Conservation (phyloP, 768 basidiomycete genomes). For the Termitomyces sp. region DNA sequence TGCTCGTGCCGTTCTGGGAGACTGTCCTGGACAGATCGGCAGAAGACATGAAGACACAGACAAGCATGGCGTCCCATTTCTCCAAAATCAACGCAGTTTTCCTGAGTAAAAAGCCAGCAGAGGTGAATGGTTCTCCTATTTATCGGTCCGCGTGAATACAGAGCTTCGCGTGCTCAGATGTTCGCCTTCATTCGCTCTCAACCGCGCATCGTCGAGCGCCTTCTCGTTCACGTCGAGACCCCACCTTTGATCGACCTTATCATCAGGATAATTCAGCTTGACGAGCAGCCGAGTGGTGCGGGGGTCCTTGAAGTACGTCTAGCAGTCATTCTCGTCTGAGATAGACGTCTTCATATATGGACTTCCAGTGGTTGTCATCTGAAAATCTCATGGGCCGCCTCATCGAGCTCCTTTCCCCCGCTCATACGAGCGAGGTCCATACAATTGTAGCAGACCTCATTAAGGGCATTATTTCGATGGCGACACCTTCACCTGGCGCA, state of each 20-base stretch:
- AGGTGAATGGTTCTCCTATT: slow-evolving; percentile 55
- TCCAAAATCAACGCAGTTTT: slow-evolving; percentile 91
- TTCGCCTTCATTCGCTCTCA: slow-evolving; percentile 86
- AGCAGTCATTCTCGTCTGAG: slow-evolving; percentile 19
- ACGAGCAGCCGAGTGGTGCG: slow-evolving; percentile 76
- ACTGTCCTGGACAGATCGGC: slow-evolving; percentile 73
- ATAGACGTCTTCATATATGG: slow-evolving; percentile 8
- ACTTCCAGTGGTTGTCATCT: slow-evolving; percentile 77
- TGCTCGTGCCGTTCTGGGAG: slow-evolving; percentile 91
- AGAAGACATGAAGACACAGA: slow-evolving; percentile 84
- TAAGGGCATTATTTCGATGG: slow-evolving; percentile 92
- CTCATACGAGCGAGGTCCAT: slow-evolving; percentile 73
- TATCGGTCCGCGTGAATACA: slow-evolving; percentile 19
- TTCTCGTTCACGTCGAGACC: slow-evolving; percentile 83
- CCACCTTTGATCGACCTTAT: slow-evolving; percentile 91
- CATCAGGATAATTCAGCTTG: slow-evolving; percentile 84
- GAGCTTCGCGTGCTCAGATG: slow-evolving; percentile 59
- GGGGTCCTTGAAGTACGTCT: slow-evolving; percentile 84
- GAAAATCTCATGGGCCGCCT: slow-evolving; percentile 81
- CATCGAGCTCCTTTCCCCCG: slow-evolving; percentile 78
- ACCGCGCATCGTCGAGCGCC: slow-evolving; percentile 74
- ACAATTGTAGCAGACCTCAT: slow-evolving; percentile 86
- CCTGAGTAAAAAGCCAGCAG: slow-evolving; percentile 81
- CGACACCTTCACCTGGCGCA: slow-evolving; percentile 79
- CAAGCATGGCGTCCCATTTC: slow-evolving; percentile 89